These are phyloP conservation scores for Erysimum cheiri DNA, from an alignment of 441 rosid species.

Conservation along the genomic window DNA sequence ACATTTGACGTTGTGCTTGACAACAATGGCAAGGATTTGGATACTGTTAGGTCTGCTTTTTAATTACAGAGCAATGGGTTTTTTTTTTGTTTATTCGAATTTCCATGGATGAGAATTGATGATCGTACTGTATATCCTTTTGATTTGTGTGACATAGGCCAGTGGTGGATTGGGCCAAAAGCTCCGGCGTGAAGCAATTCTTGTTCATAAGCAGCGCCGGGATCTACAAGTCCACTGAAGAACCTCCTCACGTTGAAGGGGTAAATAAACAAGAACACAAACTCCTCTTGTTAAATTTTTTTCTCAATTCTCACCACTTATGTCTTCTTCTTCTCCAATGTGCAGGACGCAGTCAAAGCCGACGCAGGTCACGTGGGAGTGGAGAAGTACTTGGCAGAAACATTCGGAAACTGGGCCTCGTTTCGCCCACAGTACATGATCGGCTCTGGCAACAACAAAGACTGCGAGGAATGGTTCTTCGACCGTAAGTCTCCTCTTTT, in stretches of 20 bases:
- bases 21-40: constrained; percentile 91
- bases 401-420: constrained; percentile 60
- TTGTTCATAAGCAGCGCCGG: constrained; percentile 94
- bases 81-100: too few species aligned
- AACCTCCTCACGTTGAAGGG: constrained; percentile 98
- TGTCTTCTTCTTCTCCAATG: constrained; percentile 25
- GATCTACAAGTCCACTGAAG: constrained; percentile 82
- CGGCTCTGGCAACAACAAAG: constrained; percentile 97
- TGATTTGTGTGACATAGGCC: constrained; percentile 52
- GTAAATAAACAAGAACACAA: constrained; percentile 49
- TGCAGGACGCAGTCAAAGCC: constrained; percentile 79
- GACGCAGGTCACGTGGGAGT: constrained; percentile 84
- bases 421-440: constrained; percentile 97
- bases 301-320: constrained; percentile 5
- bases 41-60: constrained; percentile 68
- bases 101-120: neutral
- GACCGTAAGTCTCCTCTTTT: constrained; percentile 53
- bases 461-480: constrained; percentile 98
- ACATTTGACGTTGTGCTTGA: constrained; percentile 86
- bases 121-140: neutral
- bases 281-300: too few species aligned
- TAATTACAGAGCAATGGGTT: neutral
- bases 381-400: constrained; percentile 81
- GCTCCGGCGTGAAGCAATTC: constrained; percentile 80
- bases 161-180: constrained; percentile 88